Percentiles rank a stretch among this genome's conserved stretches.
Evolutionary conservation across 2,329 filamentous ascomycete genomes (phyloP).

Genomic region (Ceratocystis eucalypticola): DNA sequence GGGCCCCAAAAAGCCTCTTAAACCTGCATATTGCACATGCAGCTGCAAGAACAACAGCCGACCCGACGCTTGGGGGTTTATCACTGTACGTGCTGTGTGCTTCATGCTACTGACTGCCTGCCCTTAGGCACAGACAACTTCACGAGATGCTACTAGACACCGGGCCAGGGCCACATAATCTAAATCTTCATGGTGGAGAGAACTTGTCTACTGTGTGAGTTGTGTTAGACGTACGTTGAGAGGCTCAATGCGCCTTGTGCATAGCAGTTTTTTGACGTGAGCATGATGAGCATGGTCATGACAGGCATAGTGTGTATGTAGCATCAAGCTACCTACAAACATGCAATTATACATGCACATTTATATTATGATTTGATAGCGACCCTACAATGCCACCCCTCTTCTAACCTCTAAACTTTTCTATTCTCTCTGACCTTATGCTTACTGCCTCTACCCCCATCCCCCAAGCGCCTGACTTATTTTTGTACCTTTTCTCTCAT

Average conservation of each 20-base stretch:
- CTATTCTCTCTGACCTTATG: neutral
- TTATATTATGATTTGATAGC: neutral
- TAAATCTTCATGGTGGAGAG: neutral
- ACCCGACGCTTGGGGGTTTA: constrained; percentile 5
- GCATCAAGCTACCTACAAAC: neutral
- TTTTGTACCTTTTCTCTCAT: neutral
- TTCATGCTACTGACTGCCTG: neutral
- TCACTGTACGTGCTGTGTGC: neutral
- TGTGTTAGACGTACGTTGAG: neutral
- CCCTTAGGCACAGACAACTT: neutral
- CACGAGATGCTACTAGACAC: neutral
- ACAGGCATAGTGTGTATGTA: neutral
- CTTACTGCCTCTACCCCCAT: neutral
- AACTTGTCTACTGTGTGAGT: neutral
- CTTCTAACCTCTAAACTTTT: neutral
- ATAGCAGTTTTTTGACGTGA: constrained; percentile 5
- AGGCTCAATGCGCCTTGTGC: neutral
- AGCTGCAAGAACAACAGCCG: constrained; percentile 4
- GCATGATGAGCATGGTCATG: neutral
- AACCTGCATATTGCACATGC: constrained; percentile 1
- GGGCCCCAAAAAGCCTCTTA: constrained; percentile 2
- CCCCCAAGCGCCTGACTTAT: neutral
- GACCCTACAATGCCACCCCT: neutral
- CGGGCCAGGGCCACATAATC: neutral
- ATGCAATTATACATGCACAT: neutral